Evolutionary conservation across 2,329 filamentous ascomycete species (phyloP).

Genomic region (Fusarium zealandicum): DNA sequence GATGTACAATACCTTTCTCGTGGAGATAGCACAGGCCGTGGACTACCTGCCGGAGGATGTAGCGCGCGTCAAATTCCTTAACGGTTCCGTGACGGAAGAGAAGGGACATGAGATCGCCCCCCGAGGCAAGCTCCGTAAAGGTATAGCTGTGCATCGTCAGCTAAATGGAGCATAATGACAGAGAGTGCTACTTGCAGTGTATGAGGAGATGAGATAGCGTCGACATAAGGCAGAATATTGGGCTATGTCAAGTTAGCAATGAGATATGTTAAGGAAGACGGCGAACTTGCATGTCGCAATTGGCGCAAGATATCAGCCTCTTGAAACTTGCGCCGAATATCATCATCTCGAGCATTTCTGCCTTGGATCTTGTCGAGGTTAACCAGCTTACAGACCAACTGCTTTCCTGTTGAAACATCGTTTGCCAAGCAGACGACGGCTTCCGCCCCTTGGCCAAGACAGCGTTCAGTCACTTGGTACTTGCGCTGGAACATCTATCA

Average conservation of each 20-base stretch:
- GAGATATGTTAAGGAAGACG: no score
- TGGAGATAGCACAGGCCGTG: constrained; percentile 58
- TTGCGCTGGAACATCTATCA: constrained; percentile 45
- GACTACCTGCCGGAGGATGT: constrained; percentile 58
- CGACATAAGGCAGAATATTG: constrained; percentile 60
- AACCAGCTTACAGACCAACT: constrained; percentile 74
- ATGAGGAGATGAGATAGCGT: constrained; percentile 57
- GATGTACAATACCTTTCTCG: constrained; percentile 57
- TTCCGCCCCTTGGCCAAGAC: constrained; percentile 50
- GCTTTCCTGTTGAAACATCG: constrained; percentile 59
- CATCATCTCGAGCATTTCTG: constrained; percentile 38
- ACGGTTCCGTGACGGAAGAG: constrained; percentile 48
- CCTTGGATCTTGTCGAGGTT: constrained; percentile 51
- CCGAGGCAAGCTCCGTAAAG: constrained; percentile 64
- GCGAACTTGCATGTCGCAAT: constrained; percentile 58
- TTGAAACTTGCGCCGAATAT: constrained; percentile 51
- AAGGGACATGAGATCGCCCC: constrained; percentile 62
- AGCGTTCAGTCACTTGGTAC: constrained; percentile 46
- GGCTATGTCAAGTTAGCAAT: constrained; percentile 50
- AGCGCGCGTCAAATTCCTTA: constrained; percentile 51
- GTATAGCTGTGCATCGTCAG: constrained; percentile 52
- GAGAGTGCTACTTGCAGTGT: constrained; percentile 50
- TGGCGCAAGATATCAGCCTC: constrained; percentile 62
- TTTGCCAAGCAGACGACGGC: constrained; percentile 50
- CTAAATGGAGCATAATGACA: neutral